Evolutionary conservation across 2,329 filamentous ascomycete genomes (phyloP).

Genomic region (Penicillium hesseltinei): DNA sequence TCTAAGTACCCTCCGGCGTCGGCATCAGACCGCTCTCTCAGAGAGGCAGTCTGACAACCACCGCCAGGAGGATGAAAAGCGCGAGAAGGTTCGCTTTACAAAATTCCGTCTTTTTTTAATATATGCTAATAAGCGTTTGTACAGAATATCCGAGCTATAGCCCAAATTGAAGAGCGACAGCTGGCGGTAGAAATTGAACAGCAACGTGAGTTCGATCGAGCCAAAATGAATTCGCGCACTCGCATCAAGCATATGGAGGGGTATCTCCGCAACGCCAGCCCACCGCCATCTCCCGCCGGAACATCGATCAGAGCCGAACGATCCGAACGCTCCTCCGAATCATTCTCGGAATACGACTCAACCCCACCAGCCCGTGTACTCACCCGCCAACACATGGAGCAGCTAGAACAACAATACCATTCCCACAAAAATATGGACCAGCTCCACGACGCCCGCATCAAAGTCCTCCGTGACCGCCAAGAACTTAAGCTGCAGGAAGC

Average conservation of each 20-base stretch:
- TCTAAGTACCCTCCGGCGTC: constrained; percentile 29
- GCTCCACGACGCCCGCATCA: constrained; percentile 46
- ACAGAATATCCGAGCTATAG: constrained; percentile 39
- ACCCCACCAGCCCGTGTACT: constrained; percentile 34
- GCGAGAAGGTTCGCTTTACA: constrained; percentile 35
- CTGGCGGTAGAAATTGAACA: constrained; percentile 46
- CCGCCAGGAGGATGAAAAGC: constrained; percentile 35
- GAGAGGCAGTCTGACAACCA: constrained; percentile 33
- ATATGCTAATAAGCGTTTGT: neutral
- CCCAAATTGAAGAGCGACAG: constrained; percentile 45
- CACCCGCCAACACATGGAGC: constrained; percentile 44
- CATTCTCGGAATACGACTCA: constrained; percentile 20
- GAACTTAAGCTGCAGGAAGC: constrained; percentile 42
- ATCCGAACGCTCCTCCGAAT: constrained; percentile 21
- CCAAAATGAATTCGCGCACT: constrained; percentile 43
- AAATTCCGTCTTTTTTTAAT: no score
- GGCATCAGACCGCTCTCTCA: constrained; percentile 32
- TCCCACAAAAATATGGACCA: constrained; percentile 45
- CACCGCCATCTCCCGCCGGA: constrained; percentile 29
- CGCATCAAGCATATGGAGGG: constrained; percentile 50
- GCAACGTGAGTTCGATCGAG: constrained; percentile 44
- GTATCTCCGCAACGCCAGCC: constrained; percentile 44
- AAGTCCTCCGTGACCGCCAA: constrained; percentile 48
- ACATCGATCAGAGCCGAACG: constrained; percentile 9
- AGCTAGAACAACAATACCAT: constrained; percentile 46